Evolutionary conservation across 345 rosid genomes (phyloP).

Genomic region (Eutrema yunnanense): DNA sequence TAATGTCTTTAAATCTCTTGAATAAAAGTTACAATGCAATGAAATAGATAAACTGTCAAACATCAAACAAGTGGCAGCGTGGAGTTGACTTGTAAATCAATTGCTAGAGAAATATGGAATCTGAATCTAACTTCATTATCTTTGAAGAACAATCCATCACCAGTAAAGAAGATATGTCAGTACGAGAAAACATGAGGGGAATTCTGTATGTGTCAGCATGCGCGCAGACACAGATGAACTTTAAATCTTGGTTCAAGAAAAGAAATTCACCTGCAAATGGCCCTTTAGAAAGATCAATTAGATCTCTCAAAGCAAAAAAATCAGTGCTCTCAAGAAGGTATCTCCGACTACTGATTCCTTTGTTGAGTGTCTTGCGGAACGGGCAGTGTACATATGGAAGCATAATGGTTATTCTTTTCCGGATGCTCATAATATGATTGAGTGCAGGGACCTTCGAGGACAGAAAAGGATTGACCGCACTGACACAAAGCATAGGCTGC

Average conservation of each 20-base stretch:
- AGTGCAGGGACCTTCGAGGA: slow-evolving; percentile 90
- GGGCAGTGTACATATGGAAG: slow-evolving; percentile 90
- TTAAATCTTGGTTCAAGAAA: neutral
- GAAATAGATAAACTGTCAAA: neutral
- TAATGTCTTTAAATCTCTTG: slow-evolving; percentile 14
- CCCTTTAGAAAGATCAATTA: slow-evolving; percentile 95
- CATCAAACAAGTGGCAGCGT: neutral
- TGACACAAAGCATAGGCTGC: slow-evolving; percentile 96
- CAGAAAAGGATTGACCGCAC: slow-evolving; percentile 91
- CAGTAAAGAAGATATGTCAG: neutral
- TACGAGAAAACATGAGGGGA: neutral
- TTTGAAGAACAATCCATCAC: neutral
- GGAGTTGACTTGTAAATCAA: neutral
- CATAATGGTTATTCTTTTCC: slow-evolving; percentile 74
- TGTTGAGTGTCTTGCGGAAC: slow-evolving; percentile 67
- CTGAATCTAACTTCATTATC: neutral
- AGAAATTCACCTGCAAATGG: slow-evolving; percentile 79
- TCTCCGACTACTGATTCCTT: slow-evolving; percentile 82
- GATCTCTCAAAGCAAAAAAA: slow-evolving; percentile 85
- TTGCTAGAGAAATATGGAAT: slow-evolving; percentile 3
- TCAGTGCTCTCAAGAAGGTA: slow-evolving; percentile 91
- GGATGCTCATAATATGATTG: slow-evolving; percentile 57
- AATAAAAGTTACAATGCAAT: neutral
- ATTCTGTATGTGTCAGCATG: neutral
- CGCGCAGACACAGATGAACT: neutral